Conservation (phyloP, 441 rosid genomes). For the Erodium texanum region DNA sequence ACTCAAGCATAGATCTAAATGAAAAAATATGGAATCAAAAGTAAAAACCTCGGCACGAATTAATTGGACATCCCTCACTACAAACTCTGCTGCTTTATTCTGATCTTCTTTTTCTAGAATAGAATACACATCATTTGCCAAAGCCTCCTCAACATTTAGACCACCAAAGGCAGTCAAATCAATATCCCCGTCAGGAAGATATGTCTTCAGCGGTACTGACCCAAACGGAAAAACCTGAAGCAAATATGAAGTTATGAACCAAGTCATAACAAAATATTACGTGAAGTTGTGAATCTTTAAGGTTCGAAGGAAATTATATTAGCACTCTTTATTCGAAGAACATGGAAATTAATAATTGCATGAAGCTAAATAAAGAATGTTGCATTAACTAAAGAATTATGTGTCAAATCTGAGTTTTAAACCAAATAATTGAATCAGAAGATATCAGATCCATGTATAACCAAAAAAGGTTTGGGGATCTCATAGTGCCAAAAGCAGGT, state of each 20-base stretch:
- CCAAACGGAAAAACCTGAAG: conserved; percentile 20
- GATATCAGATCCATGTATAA: background rate
- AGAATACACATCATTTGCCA: conserved; percentile 17
- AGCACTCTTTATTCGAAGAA: background rate
- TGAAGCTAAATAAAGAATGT: background rate
- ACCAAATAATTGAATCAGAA: background rate
- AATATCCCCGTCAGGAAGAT: conserved; percentile 22
- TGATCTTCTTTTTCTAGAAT: conserved; percentile 16
- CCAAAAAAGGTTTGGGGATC: background rate
- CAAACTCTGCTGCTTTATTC: conserved; percentile 11
- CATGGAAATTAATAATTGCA: background rate
- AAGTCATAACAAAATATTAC: background rate
- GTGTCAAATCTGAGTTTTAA: background rate
- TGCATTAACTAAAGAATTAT: background rate
- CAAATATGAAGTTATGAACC: background rate
- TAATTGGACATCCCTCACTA: conserved; percentile 20
- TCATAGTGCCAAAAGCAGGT: background rate
- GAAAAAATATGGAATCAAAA: background rate
- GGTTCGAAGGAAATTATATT: background rate
- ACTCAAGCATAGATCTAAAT: too few relatives aligned
- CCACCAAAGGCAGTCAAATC: conserved; percentile 20
- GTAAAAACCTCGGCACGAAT: conserved; percentile 22
- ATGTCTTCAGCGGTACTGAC: conserved; percentile 22
- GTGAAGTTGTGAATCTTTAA: background rate
- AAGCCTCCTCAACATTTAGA: conserved; percentile 12